A percentile compares a stretch with the other conserved stretches of the same genome.
phyloP scores from a whole-genome alignment of 192 early-diverging fungal species.

The Linnemannia zychae region DNA sequence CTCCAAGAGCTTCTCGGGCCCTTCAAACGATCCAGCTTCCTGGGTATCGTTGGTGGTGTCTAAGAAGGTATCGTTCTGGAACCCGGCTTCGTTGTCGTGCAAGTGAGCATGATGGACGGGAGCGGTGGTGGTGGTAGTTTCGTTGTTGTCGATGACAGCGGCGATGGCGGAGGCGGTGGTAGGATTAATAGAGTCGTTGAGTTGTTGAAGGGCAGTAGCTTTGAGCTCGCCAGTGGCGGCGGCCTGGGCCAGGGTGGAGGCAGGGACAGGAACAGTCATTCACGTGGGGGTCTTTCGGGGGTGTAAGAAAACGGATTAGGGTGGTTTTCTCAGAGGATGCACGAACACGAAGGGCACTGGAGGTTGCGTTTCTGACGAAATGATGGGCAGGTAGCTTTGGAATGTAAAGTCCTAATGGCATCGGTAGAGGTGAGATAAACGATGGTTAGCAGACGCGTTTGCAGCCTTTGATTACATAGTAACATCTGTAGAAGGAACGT shows the following conservation, averaged over 20 bases:
- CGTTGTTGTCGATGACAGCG: conserved; percentile 17
- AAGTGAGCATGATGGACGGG: conserved; percentile 28
- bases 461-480: too few species aligned
- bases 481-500: neutral
- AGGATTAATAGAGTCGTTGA: conserved; percentile 29
- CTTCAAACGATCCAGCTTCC: conserved; percentile 82
- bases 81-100: conserved; percentile 48
- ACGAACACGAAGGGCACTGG: conserved; percentile 57
- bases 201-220: conserved; percentile 46
- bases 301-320: conserved; percentile 57
- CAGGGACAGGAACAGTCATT: conserved; percentile 60
- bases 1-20: conserved; percentile 98
- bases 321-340: conserved; percentile 59
- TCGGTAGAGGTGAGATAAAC: neutral
- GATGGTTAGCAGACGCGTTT: neutral
- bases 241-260: conserved; percentile 47
- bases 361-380: conserved; percentile 60
- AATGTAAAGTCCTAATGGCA: conserved; percentile 54
- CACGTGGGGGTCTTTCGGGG: conserved; percentile 58
- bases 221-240: conserved; percentile 53
- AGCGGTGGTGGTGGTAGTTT: neutral
- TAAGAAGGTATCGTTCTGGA: conserved; percentile 48
- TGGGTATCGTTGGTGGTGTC: conserved; percentile 52
- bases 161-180: conserved; percentile 15
- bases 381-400: conserved; percentile 58